phyloP scores from a whole-genome alignment of 176 grass and related monocot genomes.

The Oryza punctata region DNA sequence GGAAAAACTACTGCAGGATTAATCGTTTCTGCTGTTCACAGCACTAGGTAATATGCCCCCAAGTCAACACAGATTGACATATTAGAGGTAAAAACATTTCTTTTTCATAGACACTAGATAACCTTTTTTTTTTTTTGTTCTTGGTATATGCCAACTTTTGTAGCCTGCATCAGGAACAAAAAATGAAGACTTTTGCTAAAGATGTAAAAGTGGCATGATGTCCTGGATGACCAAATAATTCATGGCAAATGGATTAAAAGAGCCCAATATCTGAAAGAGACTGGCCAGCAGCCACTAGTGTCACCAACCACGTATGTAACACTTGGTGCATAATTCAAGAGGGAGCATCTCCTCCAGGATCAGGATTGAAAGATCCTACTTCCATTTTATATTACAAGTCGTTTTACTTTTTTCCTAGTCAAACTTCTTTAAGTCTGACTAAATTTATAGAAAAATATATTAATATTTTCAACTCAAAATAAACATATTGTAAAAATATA shows the following conservation, averaged over 20 bases:
- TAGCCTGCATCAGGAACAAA: not conserved
- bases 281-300: conserved; percentile 28
- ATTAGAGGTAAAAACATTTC: not conserved
- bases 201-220: conserved; percentile 37
- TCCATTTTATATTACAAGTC: no score
- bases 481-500: no score
- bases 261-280: conserved; percentile 44
- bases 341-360: conserved; percentile 27
- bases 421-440: no score
- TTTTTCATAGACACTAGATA: not conserved
- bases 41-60: not conserved
- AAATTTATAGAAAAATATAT: no score
- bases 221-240: conserved; percentile 33
- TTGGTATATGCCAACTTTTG: conserved; percentile 9
- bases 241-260: conserved; percentile 1
- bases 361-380: conserved; percentile 29
- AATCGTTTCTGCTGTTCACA: not conserved
- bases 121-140: not conserved
- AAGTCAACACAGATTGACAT: not conserved
- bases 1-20: not conserved
- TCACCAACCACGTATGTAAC: conserved; percentile 45
- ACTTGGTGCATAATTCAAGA: conserved; percentile 48
- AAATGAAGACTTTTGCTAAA: conserved; percentile 30
- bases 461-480: no score
- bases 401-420: no score